Evolutionary conservation across 176 grass and related monocot species (phyloP), one percentile per base, ranked within the genome.

Genomic region (Carex pumila): DNA sequence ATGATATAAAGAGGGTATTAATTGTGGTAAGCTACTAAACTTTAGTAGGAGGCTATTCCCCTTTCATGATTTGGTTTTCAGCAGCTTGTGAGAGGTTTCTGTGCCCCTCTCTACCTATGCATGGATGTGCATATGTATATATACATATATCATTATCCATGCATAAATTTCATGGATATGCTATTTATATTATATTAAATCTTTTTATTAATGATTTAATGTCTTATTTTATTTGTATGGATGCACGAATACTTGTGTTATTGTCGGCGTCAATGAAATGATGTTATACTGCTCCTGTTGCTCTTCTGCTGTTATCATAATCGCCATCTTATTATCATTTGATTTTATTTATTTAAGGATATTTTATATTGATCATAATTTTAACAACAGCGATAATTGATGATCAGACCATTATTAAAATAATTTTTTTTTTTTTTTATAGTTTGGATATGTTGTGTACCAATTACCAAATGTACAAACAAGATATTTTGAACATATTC

Each of bases 31-130:
- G 50, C 79, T 81, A 81, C 30, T 43, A 17, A 63, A 65, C 59
- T 78, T 78, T 78, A 57, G 7, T 78, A 78, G 73, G 73, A 57
- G 50, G 6, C 47, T 81, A 81, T 64, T 81, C 7, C 57, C 17
- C 81, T 83, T 83, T 83, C 81, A 83, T 83, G 21, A 83, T 83
- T 65, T 83, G 81, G 41, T 52, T 83, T 83, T 55, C 60, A 45
- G 59, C 56, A 66, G 63, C 19, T 68, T 68, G 62, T 68, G 81
- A 66, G 29, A 65, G 36, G 58, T 65, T 43, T 14, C 58, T 82
- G 52, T 82, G 37, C 43, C 80, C 25, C 34, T 65, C 34, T 29
- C 56, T 62, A 10, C 37, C 78, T 61, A 67, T 82, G 80, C 30
- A 81, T 41, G 58, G 57, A 81, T 62, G 60, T 81, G 41, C 30